phyloP scores from a whole-genome alignment of 805 yeast species.

The Yarrowia alimentaria region DNA sequence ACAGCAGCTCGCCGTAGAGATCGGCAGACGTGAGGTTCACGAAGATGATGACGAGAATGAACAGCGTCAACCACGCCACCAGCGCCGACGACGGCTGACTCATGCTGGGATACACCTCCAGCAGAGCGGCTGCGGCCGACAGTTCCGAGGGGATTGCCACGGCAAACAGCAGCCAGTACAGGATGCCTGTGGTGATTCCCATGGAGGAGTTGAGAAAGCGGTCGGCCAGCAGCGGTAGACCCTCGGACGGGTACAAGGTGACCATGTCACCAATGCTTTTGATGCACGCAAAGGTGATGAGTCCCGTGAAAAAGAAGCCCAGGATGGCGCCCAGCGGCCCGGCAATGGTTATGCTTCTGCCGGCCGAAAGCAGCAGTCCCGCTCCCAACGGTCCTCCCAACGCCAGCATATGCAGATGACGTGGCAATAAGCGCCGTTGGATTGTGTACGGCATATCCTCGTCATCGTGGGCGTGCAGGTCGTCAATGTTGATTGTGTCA shows the following conservation, averaged over 20 bases:
- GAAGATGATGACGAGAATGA: conserved; percentile 47
- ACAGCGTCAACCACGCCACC: conserved; percentile 68
- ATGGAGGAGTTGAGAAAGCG: conserved; percentile 62
- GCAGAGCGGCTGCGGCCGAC: conserved; percentile 74
- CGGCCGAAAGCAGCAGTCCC: conserved; percentile 66
- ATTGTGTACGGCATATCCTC: conserved; percentile 29
- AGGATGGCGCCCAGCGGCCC: conserved; percentile 76
- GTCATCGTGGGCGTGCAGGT: conserved; percentile 27
- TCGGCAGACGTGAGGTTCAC: conserved; percentile 68
- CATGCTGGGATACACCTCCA: conserved; percentile 61
- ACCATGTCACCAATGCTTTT: conserved; percentile 79
- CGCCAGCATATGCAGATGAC: conserved; percentile 76
- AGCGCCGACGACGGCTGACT: conserved; percentile 51
- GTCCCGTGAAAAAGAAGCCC: conserved; percentile 64
- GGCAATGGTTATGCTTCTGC: conserved; percentile 68
- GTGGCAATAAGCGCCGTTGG: conserved; percentile 58
- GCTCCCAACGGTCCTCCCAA: conserved; percentile 79
- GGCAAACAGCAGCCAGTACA: conserved; percentile 70
- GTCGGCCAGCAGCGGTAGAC: conserved; percentile 70
- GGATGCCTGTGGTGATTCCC: conserved; percentile 65
- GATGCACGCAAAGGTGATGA: conserved; percentile 66
- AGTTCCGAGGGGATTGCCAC: conserved; percentile 76
- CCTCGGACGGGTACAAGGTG: conserved; percentile 72
- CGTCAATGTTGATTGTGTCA: conserved; percentile 29
- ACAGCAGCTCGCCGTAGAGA: conserved; percentile 73